Conservation (phyloP, 441 rosid genomes). For the Viola pubescens region DNA sequence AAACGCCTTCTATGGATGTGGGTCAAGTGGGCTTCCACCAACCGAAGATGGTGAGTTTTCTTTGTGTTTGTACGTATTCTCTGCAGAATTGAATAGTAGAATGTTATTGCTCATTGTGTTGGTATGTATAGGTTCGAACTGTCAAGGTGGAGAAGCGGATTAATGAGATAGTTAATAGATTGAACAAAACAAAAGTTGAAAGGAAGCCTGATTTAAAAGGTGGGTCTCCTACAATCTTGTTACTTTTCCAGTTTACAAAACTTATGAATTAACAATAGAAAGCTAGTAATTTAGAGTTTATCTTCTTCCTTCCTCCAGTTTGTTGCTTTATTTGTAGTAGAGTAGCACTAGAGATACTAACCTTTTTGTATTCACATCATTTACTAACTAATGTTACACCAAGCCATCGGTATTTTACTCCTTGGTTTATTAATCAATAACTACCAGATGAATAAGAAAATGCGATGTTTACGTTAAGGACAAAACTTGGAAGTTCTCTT, state of each 20-base stretch:
- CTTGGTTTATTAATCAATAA: too few relatives aligned
- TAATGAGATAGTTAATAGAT: conserved; percentile 81
- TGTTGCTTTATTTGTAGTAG: too few relatives aligned
- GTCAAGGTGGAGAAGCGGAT: conserved; percentile 88
- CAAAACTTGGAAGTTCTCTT: background rate
- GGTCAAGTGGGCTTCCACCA: conserved; percentile 97
- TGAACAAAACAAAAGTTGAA: conserved; percentile 89
- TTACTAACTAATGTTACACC: too few relatives aligned
- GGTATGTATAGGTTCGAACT: conserved; percentile 57
- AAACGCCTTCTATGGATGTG: conserved; percentile 94
- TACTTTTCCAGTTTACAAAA: background rate
- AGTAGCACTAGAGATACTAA: too few relatives aligned
- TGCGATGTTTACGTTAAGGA: background rate
- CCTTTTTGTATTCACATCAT: too few relatives aligned
- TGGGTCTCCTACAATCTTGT: conserved; percentile 12
- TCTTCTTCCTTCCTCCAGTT: background rate
- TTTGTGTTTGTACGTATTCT: conserved; percentile 7
- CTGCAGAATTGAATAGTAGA: background rate
- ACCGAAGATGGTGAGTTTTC: conserved; percentile 57
- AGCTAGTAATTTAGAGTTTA: background rate
- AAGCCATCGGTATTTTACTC: too few relatives aligned
- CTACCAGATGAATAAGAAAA: too few relatives aligned
- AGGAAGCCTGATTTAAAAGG: conserved; percentile 90
- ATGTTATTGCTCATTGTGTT: conserved; percentile 7
- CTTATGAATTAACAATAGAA: background rate